These are phyloP conservation scores for Aphanomyces euteiches DNA, from an alignment of 352 stramenopile genomes.

Conservation along the genomic window DNA sequence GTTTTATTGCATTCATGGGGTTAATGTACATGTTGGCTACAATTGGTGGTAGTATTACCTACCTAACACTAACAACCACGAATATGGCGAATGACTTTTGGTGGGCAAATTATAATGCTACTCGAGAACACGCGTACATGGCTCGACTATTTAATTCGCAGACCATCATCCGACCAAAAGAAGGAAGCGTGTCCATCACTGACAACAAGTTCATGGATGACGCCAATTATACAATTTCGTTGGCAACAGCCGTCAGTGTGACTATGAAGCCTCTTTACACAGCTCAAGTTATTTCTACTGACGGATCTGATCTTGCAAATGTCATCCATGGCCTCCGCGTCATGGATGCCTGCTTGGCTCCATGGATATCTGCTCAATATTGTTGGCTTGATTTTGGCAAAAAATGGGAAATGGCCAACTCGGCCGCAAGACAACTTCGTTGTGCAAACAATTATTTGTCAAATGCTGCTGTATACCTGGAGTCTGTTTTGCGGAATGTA, in stretches of 20 bases:
- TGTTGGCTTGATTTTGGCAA: slow-evolving; percentile 21
- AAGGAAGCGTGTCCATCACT: not conserved
- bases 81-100: slow-evolving; percentile 27
- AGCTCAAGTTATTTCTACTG: not conserved
- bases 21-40: slow-evolving; percentile 2
- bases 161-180: not conserved
- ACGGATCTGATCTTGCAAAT: not conserved
- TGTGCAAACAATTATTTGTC: slow-evolving; percentile 1
- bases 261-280: not conserved
- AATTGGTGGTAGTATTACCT: slow-evolving; percentile 12
- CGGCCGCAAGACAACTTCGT: not conserved
- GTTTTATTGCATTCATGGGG: not conserved
- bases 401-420: slow-evolving; percentile 8
- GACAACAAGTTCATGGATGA: not conserved
- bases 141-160: not conserved
- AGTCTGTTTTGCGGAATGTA: slow-evolving; percentile 16
- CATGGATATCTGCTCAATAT: slow-evolving; percentile 22
- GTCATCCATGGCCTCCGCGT: not conserved
- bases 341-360: slow-evolving; percentile 5
- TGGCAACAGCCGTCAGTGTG: not conserved
- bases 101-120: slow-evolving; percentile 16
- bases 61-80: not conserved
- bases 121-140: not conserved
- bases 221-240: not conserved
- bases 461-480: slow-evolving; percentile 19